Evolutionary conservation across 164 flowering plant species (phyloP), one percentile per base, ranked within the genome.

Genomic region (Nymphaea thermarum): DNA sequence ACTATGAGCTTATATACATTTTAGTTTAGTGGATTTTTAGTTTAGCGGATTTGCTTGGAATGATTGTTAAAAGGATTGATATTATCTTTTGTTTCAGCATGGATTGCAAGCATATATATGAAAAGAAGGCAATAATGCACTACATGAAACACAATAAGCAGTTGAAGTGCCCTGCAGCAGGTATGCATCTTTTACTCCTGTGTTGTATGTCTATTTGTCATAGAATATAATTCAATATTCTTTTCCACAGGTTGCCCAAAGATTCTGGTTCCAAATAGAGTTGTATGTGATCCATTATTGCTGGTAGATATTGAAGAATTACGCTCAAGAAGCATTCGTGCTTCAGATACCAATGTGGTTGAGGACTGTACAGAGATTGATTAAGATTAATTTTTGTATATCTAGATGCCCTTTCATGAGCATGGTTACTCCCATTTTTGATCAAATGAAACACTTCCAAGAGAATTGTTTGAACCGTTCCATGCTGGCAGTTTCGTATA

Each of bases 71-170:
- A 47, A 7, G 12, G 55, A 47, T 14, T 47, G 55, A 47, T 47
- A 47, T 47, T 47, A 7, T 47, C 55, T n/a, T 60, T 42, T 65
- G 57, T 42, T 80, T 76, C 84, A 94, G 97, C 73, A 76, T 78
- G 77, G 92, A 86, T 57, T 94, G 98, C 86, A 88, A 85, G 80
- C 98, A 93, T 76, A 78, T 93, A 60, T 93, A 91, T 73, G 98
- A 88, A n/a, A 86, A 87, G 83, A 61, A 65, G 16, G 85, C 86
- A 66, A 78, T 93, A 71, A 71, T 79, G 82, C 80, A 68, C 36
- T 79, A 85, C 76, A 83, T 91, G 14, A 75, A 57, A 65, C 65
- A 77, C 69, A 70, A 59, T 3, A 43, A 67, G n/a, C 66, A 16
- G 3, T 71, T 74, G 42, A 65, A 41, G 51, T 93, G 97, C 77